Base-by-base conservation (phyloP, 768 basidiomycete genomes). In the Aureoboletus auriporus region DNA sequence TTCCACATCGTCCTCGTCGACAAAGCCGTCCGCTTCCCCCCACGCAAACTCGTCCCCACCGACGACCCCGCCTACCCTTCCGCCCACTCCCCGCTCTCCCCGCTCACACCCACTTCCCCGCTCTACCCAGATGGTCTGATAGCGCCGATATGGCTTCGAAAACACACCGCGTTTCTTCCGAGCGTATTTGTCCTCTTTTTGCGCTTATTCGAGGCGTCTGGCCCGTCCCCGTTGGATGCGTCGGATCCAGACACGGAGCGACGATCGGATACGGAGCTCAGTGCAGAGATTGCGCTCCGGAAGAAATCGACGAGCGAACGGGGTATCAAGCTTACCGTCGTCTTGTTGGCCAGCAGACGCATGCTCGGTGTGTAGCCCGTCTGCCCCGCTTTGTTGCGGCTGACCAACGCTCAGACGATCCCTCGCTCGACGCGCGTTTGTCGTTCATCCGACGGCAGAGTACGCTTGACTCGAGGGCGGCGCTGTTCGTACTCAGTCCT, bases 91-190 rank as follows among this genome's bases (percentile, higher is more conserved):
- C 93, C 93, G 0, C 75, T 98, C n/a, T 97, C 93, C 0, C 96
- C 96, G 0, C 70, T 97, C 35, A 89, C 89, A 0, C 85, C 86
- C 0, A 76, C 86, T 1, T 96, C 93, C 0, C 95, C 96, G 0
- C 72, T 96, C 8, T 80, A 92, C 66, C 96, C 96, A 0, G 96
- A 99, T 62, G 96, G 96, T 0, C 70, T 99, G 46, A 92, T 99
- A 45, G 93, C 96, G 3, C 96, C 96, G 1, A 92, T 98, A 63
- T 99, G 96, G 96, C 83, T 98, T 30, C 79, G 93, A 38, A 99
- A 98, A 68, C 96, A 99, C 61, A 89, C 89, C 0, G 82, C 89
- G 1, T 82, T 96, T 29, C 70, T 97, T 0, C 96, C 96, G 0
- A 86, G 90, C 20, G 94, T 97, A 0, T 95, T 97, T 66, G 89